phyloP scores from a whole-genome alignment of 2,329 filamentous ascomycete genomes.

The Pseudogymnoascus sp. region DNA sequence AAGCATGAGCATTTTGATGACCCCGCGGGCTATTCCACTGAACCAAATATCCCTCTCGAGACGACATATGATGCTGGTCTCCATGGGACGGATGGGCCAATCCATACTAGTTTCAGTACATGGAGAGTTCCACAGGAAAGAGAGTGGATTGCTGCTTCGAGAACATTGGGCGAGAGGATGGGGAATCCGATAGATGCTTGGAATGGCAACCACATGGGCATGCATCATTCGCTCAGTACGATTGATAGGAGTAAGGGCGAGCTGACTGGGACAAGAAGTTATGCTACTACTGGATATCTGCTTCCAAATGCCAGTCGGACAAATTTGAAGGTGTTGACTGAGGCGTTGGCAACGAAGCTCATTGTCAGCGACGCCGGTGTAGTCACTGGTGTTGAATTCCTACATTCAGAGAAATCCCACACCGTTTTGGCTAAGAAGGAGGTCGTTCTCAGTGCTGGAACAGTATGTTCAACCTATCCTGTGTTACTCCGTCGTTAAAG shows the following conservation, averaged over 20 bases:
- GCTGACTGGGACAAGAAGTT: constrained; percentile 16
- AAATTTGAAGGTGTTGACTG: constrained; percentile 76
- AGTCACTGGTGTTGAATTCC: constrained; percentile 22
- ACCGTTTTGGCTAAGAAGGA: constrained; percentile 24
- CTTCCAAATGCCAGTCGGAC: constrained; percentile 13
- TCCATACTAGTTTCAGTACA: constrained; percentile 15
- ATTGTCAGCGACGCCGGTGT: constrained; percentile 33
- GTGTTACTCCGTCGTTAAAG: background rate
- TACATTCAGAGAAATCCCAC: constrained; percentile 11
- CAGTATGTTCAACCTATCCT: background rate
- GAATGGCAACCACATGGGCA: constrained; percentile 16
- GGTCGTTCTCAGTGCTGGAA: constrained; percentile 27
- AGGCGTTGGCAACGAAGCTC: constrained; percentile 75
- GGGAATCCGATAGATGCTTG: constrained; percentile 14
- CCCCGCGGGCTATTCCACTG: constrained; percentile 10
- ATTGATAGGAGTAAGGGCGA: constrained; percentile 12
- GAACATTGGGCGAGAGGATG: constrained; percentile 11
- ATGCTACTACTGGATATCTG: constrained; percentile 19
- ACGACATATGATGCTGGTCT: constrained; percentile 10
- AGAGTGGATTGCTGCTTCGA: constrained; percentile 7
- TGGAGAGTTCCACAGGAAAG: constrained; percentile 11
- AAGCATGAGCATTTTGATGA: constrained; percentile 27
- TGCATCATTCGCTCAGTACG: background rate
- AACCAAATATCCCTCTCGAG: constrained; percentile 13
- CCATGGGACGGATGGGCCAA: constrained; percentile 17